phyloP scores from a whole-genome alignment of 139 green algal genomes.

The Desmodesmus armatus region DNA sequence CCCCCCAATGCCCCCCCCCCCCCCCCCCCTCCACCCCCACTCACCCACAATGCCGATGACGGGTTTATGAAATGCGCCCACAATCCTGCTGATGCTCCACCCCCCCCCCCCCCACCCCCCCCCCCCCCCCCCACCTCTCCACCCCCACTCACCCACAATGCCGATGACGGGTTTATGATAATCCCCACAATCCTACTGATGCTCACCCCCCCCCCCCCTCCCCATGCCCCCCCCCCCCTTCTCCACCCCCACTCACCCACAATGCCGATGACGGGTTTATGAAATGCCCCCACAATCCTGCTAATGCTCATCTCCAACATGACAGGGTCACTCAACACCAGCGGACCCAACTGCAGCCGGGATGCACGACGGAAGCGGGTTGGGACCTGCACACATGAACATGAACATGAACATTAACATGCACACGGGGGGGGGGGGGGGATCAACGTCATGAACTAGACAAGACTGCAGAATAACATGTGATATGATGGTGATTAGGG shows the following conservation, averaged over 20 bases:
- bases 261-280: conserved; percentile 57
- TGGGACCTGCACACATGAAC: background rate
- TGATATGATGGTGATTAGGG: too few relatives aligned
- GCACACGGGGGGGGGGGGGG: background rate
- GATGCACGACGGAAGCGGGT: conserved; percentile 45
- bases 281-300: conserved; percentile 29
- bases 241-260: conserved; percentile 46
- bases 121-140: too few relatives aligned
- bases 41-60: conserved; percentile 60
- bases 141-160: conserved; percentile 46
- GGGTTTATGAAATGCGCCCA: conserved; percentile 35
- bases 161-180: conserved; percentile 46
- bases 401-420: too few relatives aligned
- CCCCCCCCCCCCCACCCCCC: too few relatives aligned
- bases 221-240: conserved; percentile 22
- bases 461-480: too few relatives aligned
- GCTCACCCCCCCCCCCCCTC: too few relatives aligned
- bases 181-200: too few relatives aligned
- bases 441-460: background rate
- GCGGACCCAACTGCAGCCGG: conserved; percentile 44
- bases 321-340: conserved; percentile 39
- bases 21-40: conserved; percentile 37
- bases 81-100: conserved; percentile 39
- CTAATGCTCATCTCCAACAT: conserved; percentile 53
- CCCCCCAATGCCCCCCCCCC: background rate